phyloP scores from a whole-genome alignment of 192 early-diverging fungal species.

The Entomortierella chlamydospora region DNA sequence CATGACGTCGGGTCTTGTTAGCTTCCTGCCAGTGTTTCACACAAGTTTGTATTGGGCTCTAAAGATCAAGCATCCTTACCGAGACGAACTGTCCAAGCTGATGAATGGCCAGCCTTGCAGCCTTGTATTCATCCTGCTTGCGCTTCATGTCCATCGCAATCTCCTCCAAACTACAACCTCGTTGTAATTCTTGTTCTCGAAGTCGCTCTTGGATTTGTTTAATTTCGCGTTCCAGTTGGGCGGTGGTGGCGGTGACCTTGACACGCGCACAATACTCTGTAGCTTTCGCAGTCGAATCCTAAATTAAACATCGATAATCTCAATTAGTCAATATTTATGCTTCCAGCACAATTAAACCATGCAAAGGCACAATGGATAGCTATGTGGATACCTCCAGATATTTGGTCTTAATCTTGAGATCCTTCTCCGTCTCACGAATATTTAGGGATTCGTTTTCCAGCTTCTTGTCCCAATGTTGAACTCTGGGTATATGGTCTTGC shows the following conservation, averaged over 20 bases:
- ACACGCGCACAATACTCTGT: slow-evolving; percentile 74
- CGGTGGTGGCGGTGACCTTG: slow-evolving; percentile 49
- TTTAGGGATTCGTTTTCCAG: slow-evolving; percentile 48
- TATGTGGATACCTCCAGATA: slow-evolving; percentile 39
- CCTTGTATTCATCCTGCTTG: slow-evolving; percentile 62
- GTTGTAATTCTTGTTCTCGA: slow-evolving; percentile 64
- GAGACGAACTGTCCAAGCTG: slow-evolving; percentile 61
- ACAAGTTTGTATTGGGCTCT: neutral
- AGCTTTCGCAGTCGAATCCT: slow-evolving; percentile 65
- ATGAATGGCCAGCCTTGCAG: slow-evolving; percentile 65
- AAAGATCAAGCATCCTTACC: slow-evolving; percentile 35
- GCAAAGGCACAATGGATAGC: neutral
- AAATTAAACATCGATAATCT: neutral
- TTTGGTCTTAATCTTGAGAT: slow-evolving; percentile 36
- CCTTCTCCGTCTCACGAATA: slow-evolving; percentile 25
- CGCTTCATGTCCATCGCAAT: slow-evolving; percentile 65
- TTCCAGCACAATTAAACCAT: neutral
- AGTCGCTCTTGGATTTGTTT: slow-evolving; percentile 61
- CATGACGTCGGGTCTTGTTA: neutral
- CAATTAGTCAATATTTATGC: neutral
- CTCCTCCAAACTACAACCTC: slow-evolving; percentile 70
- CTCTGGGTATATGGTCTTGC: slow-evolving; percentile 6
- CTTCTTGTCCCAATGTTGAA: slow-evolving; percentile 67
- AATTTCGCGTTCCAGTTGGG: slow-evolving; percentile 73
- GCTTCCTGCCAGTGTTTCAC: too few relatives aligned